Evolutionary conservation across 805 yeast genomes (phyloP), one percentile per base, ranked within the genome.

Genomic region (Grigorovia humatica): DNA sequence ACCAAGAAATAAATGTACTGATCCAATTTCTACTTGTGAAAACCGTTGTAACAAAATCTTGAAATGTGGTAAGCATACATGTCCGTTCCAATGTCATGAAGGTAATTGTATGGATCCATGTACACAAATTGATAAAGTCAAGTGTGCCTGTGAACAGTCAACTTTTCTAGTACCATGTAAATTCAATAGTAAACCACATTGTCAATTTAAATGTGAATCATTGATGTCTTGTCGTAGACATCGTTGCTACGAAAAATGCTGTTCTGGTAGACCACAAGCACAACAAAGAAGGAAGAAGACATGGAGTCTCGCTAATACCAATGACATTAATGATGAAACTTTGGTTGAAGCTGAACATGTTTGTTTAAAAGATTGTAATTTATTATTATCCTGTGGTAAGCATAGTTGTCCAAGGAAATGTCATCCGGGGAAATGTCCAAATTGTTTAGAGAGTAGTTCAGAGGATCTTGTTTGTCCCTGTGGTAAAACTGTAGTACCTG

Each of bases 381-480:
- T 80, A 56, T 61, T 76, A 52, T 70, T 85, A 49, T 63, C 78
- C 18, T 88, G 96, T 70, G 82, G 82, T 0, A 75, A 74, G 13
- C 96, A 88, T 64, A 61, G 72, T 42, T 88, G 96, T 65, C 74
- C 74, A 46, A 77, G 81, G 56, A 76, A 81, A 23, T 88, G 95
- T 59, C 96, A 88, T 65, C 70, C 79, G 13, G 96, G 96, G 0
- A 77, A 84, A 2, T 88, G 96, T 67, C 78, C 81, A 3, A 85
- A 89, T 12, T 88, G 96, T 64, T 64, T 85, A 48, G 95, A 87
- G 60, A 82, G 91, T 5, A 76, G 85, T n/a, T 78, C 82, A 43
- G 88, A 85, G 18, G 96, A 88, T 63, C 70, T 85, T 57, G 77
- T 80, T 2, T 88, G 96, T 62, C 76, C 83, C 48, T 88, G 96